These are phyloP conservation scores for Candida sp. DNA, from an alignment of 1,139 yeast species.

Conservation along the genomic window DNA sequence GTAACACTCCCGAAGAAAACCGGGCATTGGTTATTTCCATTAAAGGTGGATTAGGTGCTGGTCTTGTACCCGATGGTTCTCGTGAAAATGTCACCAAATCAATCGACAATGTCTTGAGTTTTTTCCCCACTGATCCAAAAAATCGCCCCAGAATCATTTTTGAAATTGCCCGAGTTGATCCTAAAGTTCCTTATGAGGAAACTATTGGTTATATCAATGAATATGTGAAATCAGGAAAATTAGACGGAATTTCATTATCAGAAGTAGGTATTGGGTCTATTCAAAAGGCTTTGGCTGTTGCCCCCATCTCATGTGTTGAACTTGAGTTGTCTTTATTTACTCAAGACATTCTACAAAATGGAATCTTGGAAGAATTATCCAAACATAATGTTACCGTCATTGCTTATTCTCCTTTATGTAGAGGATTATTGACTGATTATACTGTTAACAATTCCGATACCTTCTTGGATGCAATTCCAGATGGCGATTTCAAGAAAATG, in stretches of 20 bases:
- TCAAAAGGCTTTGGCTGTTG: constrained; percentile 44
- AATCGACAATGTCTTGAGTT: constrained; percentile 45
- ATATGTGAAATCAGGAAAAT: constrained; percentile 49
- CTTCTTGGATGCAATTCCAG: constrained; percentile 37
- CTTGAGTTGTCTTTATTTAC: constrained; percentile 69
- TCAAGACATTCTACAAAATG: constrained; percentile 58
- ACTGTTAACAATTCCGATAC: constrained; percentile 35
- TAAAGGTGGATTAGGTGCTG: constrained; percentile 56
- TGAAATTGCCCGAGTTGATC: constrained; percentile 69
- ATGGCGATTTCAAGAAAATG: constrained; percentile 51
- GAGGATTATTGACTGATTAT: constrained; percentile 70
- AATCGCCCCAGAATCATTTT: constrained; percentile 49
- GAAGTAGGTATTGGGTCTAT: constrained; percentile 67
- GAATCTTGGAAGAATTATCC: constrained; percentile 53
- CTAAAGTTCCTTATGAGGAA: constrained; percentile 42
- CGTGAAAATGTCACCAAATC: constrained; percentile 46
- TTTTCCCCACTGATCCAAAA: constrained; percentile 42
- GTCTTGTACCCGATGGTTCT: constrained; percentile 45
- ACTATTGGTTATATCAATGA: constrained; percentile 49
- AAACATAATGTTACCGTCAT: constrained; percentile 54
- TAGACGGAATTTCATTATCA: constrained; percentile 67
- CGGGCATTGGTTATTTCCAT: constrained; percentile 54
- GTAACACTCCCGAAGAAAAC: constrained; percentile 48
- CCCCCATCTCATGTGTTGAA: constrained; percentile 66
- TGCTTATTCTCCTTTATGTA: constrained; percentile 82